Conservation (phyloP, 345 rosid genomes). For the Microcos paniculata region DNA sequence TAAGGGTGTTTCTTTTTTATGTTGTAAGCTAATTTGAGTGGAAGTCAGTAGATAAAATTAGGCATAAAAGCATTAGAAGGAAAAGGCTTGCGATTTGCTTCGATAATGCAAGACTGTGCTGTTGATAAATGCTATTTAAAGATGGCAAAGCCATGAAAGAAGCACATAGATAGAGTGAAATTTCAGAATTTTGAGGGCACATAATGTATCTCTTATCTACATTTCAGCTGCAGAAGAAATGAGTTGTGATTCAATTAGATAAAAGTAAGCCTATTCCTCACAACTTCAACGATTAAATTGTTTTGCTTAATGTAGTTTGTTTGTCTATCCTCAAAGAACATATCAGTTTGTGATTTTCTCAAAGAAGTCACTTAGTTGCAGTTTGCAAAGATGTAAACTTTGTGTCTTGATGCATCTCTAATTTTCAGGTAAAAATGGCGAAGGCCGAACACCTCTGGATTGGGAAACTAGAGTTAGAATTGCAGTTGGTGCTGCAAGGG, state of each 20-base stretch:
- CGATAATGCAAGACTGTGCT: not conserved
- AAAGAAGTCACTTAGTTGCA: not conserved
- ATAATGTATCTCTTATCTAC: not conserved
- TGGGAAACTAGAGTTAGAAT: slow-evolving; percentile 82
- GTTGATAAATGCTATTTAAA: not conserved
- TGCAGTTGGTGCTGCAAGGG: slow-evolving; percentile 79
- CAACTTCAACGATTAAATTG: not conserved
- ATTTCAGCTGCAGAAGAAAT: not conserved
- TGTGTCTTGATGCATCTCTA: not conserved
- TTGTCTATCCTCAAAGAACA: not conserved
- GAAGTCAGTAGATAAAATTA: too few species aligned
- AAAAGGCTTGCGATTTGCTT: not conserved
- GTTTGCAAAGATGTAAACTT: not conserved
- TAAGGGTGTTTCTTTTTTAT: not conserved
- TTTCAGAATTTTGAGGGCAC: not conserved
- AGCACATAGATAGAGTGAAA: not conserved
- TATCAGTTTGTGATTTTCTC: not conserved
- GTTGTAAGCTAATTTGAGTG: not conserved
- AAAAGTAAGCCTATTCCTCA: not conserved
- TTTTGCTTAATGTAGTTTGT: not conserved
- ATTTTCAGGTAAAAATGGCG: slow-evolving; percentile 59
- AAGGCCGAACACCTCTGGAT: slow-evolving; percentile 52
- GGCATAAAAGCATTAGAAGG: not conserved
- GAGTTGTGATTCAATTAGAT: not conserved
- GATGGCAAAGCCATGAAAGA: not conserved